Base-by-base conservation (phyloP, 78 protist species). In the Dictyostelium discoideum region DNA sequence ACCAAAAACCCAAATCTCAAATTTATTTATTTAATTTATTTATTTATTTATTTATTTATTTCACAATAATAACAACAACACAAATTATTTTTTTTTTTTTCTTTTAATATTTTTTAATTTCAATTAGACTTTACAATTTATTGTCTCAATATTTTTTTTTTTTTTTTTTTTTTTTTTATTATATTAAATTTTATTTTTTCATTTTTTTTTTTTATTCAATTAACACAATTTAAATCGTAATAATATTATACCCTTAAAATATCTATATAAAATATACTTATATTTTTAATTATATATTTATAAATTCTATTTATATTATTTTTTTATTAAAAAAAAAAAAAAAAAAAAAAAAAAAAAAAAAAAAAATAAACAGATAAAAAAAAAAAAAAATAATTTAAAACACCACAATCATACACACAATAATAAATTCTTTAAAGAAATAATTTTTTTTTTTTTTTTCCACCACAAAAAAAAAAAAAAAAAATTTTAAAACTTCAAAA, bases 21-120 rank as follows among this genome's bases (percentile, higher is more conserved):
- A 22, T 16, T 63, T 39, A 39, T 63, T 40, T 84, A 84, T 63
- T 72, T 69, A 42, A 67, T 37, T 89, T 89, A 67, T 81, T 89
- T 81, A 67, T 81, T 80, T 89, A 65, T 40, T 80, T 80, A 79
- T 88, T 88, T 77, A 89, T 60, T 84, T 84, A 60, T 60, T 84
- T 7, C 50, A 54, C 20, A 46, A 46, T 46, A 46, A 46, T 10
- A 26, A 54, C 85, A 79, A 29, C n/a, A 18, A 78, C n/a, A 78
- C 84, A 78, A 79, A 37, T 32, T 74, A 37, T 32, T 74, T 29
- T 26, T 22, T 16, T 13, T 14, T 81, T 48, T n/a, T 26, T 5
- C 5, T 50, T 48, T n/a, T 26, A 22, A 48, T 48, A n/a, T 42
- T 42, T 42, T 81, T 42, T 48, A 46, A 48, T 26, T 48, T 48